Evolutionary conservation across 2,329 filamentous ascomycete genomes (phyloP).

Genomic region (Sphaerulina vaccinii): DNA sequence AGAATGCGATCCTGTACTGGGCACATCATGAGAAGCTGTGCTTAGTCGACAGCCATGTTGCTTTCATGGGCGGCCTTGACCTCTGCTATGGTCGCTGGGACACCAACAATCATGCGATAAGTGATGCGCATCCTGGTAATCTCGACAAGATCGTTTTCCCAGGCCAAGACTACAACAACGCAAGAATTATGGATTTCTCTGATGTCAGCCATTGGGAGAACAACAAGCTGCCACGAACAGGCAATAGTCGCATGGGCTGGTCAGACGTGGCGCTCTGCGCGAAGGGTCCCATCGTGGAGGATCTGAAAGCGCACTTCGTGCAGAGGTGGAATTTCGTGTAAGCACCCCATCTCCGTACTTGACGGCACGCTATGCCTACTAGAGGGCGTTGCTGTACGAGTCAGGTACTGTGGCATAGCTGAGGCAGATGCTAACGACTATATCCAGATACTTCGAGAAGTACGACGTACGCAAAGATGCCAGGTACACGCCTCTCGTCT

Average conservation of each 20-base stretch:
- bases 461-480: constrained; percentile 61
- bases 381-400: too few species aligned
- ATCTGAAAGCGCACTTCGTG: constrained; percentile 73
- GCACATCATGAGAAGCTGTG: constrained; percentile 92
- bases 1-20: constrained; percentile 84
- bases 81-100: constrained; percentile 86
- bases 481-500: constrained; percentile 46
- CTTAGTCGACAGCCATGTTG: constrained; percentile 72
- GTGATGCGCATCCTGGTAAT: constrained; percentile 78
- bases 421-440: too few species aligned
- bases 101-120: constrained; percentile 76
- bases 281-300: constrained; percentile 70
- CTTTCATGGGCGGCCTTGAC: constrained; percentile 90
- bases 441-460: constrained; percentile 74
- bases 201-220: constrained; percentile 78
- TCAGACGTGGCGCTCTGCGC: constrained; percentile 79
- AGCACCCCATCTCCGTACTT: too few species aligned
- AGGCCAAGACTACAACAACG: constrained; percentile 92
- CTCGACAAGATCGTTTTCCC: constrained; percentile 76
- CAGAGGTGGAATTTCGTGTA: constrained; percentile 94
- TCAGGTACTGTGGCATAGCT: too few species aligned
- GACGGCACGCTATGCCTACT: too few species aligned
- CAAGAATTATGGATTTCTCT: constrained; percentile 75
- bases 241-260: constrained; percentile 85
- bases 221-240: constrained; percentile 74